A percentile compares a stretch with the other conserved stretches of the same genome.
Conservation (phyloP, 2,329 filamentous ascomycete species). For the Hyphodiscus sp. region DNA sequence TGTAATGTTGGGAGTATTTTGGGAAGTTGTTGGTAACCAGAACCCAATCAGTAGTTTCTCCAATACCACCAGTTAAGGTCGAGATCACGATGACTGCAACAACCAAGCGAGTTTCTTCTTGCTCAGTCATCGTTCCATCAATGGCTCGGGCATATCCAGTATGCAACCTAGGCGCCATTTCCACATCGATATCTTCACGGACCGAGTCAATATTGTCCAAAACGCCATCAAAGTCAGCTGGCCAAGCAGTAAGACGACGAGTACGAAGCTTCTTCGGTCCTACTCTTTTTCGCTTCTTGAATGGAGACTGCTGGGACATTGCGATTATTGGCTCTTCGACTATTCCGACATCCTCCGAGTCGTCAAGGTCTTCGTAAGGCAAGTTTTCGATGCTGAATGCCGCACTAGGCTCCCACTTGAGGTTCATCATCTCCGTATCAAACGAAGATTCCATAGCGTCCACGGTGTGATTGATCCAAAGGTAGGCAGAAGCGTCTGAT, state of each 20-base stretch:
- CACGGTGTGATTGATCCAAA: conserved; percentile 1
- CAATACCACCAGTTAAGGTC: conserved; percentile 53
- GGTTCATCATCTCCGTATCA: conserved; percentile 1
- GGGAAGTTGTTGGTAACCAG: conserved; percentile 51
- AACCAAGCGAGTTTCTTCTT: conserved; percentile 43
- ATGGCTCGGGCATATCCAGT: conserved; percentile 22
- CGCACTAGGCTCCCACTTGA: conserved; percentile 28
- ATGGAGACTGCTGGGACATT: neutral
- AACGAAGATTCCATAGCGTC: neutral
- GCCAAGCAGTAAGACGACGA: conserved; percentile 17
- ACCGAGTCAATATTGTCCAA: conserved; percentile 13
- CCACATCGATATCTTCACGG: conserved; percentile 14
- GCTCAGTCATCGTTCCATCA: conserved; percentile 30
- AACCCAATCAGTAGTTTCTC: conserved; percentile 55
- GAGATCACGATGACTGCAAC: conserved; percentile 53
- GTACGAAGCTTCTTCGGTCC: conserved; percentile 6
- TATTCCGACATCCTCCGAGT: conserved; percentile 13
- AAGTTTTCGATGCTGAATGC: conserved; percentile 37
- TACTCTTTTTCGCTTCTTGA: neutral
- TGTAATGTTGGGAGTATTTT: conserved; percentile 41
- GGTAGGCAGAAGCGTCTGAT: neutral
- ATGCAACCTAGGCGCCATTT: conserved; percentile 8
- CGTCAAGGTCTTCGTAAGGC: conserved; percentile 36
- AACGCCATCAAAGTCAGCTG: conserved; percentile 23
- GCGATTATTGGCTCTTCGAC: neutral